These are phyloP conservation scores for Phytophthora boehmeriae DNA, from an alignment of 352 stramenopile genomes.

Conservation along the genomic window DNA sequence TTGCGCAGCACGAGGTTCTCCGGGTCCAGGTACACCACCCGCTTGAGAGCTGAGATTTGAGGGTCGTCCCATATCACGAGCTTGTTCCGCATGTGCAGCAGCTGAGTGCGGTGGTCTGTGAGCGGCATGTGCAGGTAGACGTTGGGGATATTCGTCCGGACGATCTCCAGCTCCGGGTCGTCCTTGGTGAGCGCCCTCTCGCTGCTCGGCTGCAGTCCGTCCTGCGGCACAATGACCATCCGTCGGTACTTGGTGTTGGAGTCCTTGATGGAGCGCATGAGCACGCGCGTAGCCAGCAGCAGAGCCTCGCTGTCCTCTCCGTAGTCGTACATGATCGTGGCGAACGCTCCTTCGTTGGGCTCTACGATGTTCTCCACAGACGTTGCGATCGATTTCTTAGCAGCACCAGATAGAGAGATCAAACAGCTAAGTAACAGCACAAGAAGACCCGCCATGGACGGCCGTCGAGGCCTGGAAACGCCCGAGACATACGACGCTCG, in stretches of 20 bases:
- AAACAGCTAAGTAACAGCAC: constrained; percentile 8
- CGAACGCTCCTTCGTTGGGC: constrained; percentile 53
- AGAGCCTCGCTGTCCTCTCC: constrained; percentile 63
- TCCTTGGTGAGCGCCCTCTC: constrained; percentile 48
- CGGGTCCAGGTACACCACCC: constrained; percentile 78
- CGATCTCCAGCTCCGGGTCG: constrained; percentile 71
- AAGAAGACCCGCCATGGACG: background rate
- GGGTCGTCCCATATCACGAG: constrained; percentile 83
- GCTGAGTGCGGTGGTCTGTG: constrained; percentile 67
- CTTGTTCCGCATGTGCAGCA: constrained; percentile 87
- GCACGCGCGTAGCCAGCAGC: constrained; percentile 66
- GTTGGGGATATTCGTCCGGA: constrained; percentile 67
- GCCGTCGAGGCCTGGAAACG: too few species aligned
- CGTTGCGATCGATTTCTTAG: background rate
- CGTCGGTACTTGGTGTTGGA: constrained; percentile 69
- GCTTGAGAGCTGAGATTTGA: constrained; percentile 61
- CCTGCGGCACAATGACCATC: constrained; percentile 73
- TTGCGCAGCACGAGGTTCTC: constrained; percentile 84
- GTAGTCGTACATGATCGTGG: constrained; percentile 75
- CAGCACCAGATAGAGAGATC: constrained; percentile 3
- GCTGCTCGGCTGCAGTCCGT: constrained; percentile 52
- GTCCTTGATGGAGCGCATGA: constrained; percentile 74
- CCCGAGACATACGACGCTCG: background rate
- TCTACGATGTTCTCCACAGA: constrained; percentile 31
- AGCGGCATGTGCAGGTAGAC: constrained; percentile 66